phyloP scores from a whole-genome alignment of 352 stramenopile genomes.

The Phytophthora sp. region DNA sequence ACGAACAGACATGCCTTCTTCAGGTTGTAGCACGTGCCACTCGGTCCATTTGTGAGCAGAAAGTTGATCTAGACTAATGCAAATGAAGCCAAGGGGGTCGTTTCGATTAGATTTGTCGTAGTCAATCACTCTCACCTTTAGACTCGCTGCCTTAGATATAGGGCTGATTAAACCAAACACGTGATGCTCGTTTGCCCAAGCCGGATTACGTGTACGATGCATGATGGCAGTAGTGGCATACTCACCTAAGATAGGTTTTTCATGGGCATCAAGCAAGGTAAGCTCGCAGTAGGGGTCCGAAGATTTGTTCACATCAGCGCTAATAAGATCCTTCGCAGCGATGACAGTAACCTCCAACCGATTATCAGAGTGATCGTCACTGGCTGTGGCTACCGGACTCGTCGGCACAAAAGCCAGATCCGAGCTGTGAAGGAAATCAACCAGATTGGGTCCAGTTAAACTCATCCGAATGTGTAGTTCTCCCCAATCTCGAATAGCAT shows the following conservation, averaged over 20 bases:
- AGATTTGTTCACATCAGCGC: slow-evolving; percentile 63
- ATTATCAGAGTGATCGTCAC: slow-evolving; percentile 69
- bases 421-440: slow-evolving; percentile 65
- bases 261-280: slow-evolving; percentile 58
- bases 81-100: slow-evolving; percentile 55
- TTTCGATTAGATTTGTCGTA: slow-evolving; percentile 59
- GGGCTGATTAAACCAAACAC: slow-evolving; percentile 65
- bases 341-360: slow-evolving; percentile 71
- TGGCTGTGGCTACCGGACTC: slow-evolving; percentile 51
- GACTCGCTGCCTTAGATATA: slow-evolving; percentile 60
- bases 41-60: slow-evolving; percentile 52
- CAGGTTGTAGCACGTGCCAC: slow-evolving; percentile 57
- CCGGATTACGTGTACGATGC: slow-evolving; percentile 61
- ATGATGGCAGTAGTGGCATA: slow-evolving; percentile 54
- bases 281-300: slow-evolving; percentile 73
- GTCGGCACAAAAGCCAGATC: slow-evolving; percentile 40
- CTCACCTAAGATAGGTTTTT: slow-evolving; percentile 56
- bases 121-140: slow-evolving; percentile 63
- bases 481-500: slow-evolving; percentile 51
- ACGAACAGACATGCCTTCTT: slow-evolving; percentile 47
- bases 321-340: slow-evolving; percentile 55
- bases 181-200: slow-evolving; percentile 66
- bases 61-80: slow-evolving; percentile 56
- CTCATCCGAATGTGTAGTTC: slow-evolving; percentile 76
- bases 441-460: slow-evolving; percentile 62